Evolutionary conservation across 2,329 filamentous ascomycete genomes (phyloP), one percentile per base, ranked within the genome.

Genomic region (Colletotrichum sp.): DNA sequence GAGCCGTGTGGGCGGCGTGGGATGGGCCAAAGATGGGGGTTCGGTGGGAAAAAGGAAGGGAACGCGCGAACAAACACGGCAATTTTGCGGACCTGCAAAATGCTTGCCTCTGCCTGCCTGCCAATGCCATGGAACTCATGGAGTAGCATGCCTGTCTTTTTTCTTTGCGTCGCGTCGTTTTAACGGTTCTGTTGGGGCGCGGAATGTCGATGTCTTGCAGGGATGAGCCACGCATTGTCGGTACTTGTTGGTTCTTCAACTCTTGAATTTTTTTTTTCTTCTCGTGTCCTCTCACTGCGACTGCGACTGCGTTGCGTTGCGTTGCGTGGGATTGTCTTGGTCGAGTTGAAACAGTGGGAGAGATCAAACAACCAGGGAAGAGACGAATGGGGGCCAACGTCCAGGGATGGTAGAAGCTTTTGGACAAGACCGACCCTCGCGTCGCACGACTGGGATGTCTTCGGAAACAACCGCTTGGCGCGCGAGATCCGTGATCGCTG

Each of bases 391-490:
- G 65, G 55, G 69, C 49, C 32, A 30, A 36, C 55, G 57, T 44
- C 30, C 73, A 76, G 69, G 69, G 69, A 68, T 72, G 52, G 64
- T 68, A 6, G 73, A 76, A 76, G 73, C 73, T 76, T 69, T 76
- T 76, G 73, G 39, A 68, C 69, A 76, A 72, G 73, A 64, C 73
- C 73, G 73, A 68, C 63, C 39, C 73, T 75, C 73, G 73, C 73
- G 69, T 75, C 69, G 69, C 63, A 75, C 69, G 73, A 76, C 73
- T 66, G 49, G 73, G 73, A 76, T 76, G 63, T 22, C 15, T 39
- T 72, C 55, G 73, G 73, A 76, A 76, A 76, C 73, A 76, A 72
- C 69, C 73, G 69, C 73, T 76, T 72, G 73, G 73, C 72, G 55
- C 63, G 69, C 73, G 72, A 67, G 67, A 76, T 76, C 69, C 73